Evolutionary conservation across 2,329 filamentous ascomycete species (phyloP).

Genomic region (Chaetomiaceae sp.): DNA sequence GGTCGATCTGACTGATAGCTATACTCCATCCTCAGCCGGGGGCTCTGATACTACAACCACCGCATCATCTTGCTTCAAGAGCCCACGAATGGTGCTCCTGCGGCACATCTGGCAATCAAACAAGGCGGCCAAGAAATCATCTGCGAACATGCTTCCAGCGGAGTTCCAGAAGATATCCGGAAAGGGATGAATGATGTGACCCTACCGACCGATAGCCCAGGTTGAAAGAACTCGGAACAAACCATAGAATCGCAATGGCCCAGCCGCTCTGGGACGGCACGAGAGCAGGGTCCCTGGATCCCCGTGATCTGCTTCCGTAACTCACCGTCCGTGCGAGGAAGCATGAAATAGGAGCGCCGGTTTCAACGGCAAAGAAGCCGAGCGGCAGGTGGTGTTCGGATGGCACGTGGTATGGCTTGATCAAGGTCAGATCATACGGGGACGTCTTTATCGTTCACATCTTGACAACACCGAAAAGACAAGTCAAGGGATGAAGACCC

Average conservation of each 20-base stretch:
- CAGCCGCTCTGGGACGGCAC: conserved; percentile 13
- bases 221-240: conserved; percentile 18
- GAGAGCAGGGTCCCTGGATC: conserved; percentile 10
- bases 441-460: background rate
- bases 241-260: conserved; percentile 16
- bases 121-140: conserved; percentile 20
- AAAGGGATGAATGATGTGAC: conserved; percentile 11
- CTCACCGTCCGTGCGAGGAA: conserved; percentile 15
- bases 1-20: background rate
- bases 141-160: conserved; percentile 28
- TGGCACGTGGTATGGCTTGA: conserved; percentile 11
- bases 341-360: conserved; percentile 14
- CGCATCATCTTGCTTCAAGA: background rate
- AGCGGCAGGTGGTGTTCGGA: background rate
- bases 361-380: conserved; percentile 15
- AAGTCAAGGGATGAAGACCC: too few species aligned
- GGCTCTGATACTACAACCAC: background rate
- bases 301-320: conserved; percentile 19
- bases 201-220: conserved; percentile 7
- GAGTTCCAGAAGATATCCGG: conserved; percentile 25
- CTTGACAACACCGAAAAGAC: background rate
- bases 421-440: conserved; percentile 3
- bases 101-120: conserved; percentile 33
- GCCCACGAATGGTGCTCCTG: conserved; percentile 15
- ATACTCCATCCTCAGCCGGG: background rate